A percentile compares a stretch with the other conserved stretches of the same genome.
These are phyloP conservation scores for Tylopilus sp. DNA, from an alignment of 1,284 basidiomycete species.

Conservation along the genomic window DNA sequence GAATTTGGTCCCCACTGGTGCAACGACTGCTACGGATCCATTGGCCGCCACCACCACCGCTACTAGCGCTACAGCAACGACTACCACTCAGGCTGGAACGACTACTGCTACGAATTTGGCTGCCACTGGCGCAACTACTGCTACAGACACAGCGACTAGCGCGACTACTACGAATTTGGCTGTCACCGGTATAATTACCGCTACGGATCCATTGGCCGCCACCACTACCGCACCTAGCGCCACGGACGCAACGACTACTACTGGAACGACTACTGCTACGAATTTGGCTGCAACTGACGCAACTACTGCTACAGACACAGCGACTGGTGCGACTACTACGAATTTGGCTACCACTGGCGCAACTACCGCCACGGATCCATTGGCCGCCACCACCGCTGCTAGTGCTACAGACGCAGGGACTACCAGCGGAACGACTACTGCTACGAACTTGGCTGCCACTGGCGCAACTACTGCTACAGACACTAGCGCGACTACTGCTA, in stretches of 20 bases:
- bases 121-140: not conserved
- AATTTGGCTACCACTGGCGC: too few relatives aligned
- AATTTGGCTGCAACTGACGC: too few relatives aligned
- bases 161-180: too few relatives aligned
- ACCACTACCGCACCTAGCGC: not conserved
- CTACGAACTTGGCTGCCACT: too few relatives aligned
- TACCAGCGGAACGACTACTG: not conserved
- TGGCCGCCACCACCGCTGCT: not conserved
- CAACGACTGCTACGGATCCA: not conserved
- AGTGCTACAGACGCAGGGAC: not conserved
- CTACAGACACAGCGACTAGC: too few relatives aligned
- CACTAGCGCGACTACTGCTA: not conserved
- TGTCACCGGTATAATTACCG: not conserved
- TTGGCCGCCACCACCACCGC: not conserved
- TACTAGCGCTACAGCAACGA: not conserved
- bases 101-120: not conserved
- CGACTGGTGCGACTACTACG: too few relatives aligned
- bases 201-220: too few relatives aligned
- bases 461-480: not conserved
- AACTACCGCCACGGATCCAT: not conserved
- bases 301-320: not conserved
- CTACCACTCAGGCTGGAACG: not conserved
- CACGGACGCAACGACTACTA: not conserved
- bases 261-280: not conserved
- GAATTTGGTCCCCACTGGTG: too few relatives aligned